Percentiles rank a stretch among this genome's conserved stretches.
Conservation (phyloP, 352 stramenopile species). For the Blastocystis sp. region DNA sequence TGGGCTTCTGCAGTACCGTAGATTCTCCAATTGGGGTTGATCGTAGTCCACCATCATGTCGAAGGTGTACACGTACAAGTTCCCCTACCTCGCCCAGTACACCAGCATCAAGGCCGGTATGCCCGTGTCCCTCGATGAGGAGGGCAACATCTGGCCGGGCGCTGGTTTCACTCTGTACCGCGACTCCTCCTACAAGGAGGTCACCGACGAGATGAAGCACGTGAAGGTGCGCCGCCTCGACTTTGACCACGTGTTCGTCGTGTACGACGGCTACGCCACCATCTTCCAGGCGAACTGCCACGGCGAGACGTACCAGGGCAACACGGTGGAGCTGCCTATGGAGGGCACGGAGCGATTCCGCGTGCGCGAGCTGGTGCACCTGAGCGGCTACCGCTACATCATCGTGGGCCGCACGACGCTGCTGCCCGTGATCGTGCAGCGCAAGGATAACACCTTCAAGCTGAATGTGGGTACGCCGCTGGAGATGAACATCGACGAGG, state of each 20-base stretch:
- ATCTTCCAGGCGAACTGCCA: slow-evolving; percentile 22
- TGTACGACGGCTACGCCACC: slow-evolving; percentile 23
- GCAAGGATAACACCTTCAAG: not conserved
- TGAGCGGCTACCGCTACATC: slow-evolving; percentile 42
- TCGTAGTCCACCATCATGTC: slow-evolving; percentile 24
- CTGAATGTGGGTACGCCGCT: not conserved
- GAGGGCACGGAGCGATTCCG: too few relatives aligned
- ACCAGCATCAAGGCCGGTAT: not conserved
- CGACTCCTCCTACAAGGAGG: not conserved
- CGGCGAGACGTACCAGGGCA: not conserved
- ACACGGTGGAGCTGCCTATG: not conserved
- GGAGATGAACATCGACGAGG: slow-evolving; percentile 19
- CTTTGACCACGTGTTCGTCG: slow-evolving; percentile 19
- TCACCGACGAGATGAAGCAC: slow-evolving; percentile 34
- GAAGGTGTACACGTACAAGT: slow-evolving; percentile 55
- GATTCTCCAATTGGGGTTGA: not conserved
- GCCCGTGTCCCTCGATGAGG: slow-evolving; percentile 20
- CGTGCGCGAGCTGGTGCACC: slow-evolving; percentile 31
- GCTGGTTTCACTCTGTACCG: slow-evolving; percentile 57
- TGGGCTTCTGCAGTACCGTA: slow-evolving; percentile 62
- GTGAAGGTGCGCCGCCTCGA: slow-evolving; percentile 35
- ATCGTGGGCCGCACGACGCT: slow-evolving; percentile 26
- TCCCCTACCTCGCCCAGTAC: not conserved
- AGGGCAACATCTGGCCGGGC: slow-evolving; percentile 15
- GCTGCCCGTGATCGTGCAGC: slow-evolving; percentile 11